Conservation (phyloP, 2,329 filamentous ascomycete genomes). For the Domatiomyces catenatus region DNA sequence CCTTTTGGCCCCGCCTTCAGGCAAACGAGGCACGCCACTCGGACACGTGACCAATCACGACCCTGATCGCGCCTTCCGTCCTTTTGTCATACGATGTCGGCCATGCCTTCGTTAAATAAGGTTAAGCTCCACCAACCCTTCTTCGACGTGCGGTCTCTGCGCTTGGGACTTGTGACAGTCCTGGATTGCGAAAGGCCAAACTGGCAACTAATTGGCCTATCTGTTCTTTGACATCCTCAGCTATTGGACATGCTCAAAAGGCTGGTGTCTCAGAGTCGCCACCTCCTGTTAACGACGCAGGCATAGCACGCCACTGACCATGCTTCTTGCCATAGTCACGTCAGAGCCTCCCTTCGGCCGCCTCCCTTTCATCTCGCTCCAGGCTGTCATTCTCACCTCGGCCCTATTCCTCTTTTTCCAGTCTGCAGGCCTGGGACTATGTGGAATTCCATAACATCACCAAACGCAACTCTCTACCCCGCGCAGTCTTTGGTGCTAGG, state of each 20-base stretch:
- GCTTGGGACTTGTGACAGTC: too few species aligned
- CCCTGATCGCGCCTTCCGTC: too few species aligned
- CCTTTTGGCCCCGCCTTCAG: neutral
- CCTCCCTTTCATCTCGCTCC: conserved; percentile 8
- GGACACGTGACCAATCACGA: neutral
- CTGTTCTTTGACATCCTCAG: too few species aligned
- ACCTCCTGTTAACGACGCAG: too few species aligned
- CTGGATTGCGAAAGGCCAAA: too few species aligned
- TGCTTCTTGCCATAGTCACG: neutral
- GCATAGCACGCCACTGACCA: neutral
- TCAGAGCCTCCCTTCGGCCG: neutral
- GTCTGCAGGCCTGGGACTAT: conserved; percentile 8
- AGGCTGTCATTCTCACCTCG: conserved; percentile 9
- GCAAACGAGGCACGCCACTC: neutral
- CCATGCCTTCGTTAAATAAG: too few species aligned
- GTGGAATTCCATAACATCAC: conserved; percentile 3
- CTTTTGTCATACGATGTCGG: too few species aligned
- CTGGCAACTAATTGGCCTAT: too few species aligned
- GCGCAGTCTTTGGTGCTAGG: conserved; percentile 10
- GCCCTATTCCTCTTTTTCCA: conserved; percentile 10
- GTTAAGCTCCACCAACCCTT: too few species aligned
- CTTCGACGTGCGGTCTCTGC: neutral
- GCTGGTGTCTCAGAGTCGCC: too few species aligned
- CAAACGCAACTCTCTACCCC: conserved; percentile 10
- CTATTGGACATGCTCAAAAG: too few species aligned